phyloP scores from a whole-genome alignment of 139 green algal species.

The Tetraselmis striata region DNA sequence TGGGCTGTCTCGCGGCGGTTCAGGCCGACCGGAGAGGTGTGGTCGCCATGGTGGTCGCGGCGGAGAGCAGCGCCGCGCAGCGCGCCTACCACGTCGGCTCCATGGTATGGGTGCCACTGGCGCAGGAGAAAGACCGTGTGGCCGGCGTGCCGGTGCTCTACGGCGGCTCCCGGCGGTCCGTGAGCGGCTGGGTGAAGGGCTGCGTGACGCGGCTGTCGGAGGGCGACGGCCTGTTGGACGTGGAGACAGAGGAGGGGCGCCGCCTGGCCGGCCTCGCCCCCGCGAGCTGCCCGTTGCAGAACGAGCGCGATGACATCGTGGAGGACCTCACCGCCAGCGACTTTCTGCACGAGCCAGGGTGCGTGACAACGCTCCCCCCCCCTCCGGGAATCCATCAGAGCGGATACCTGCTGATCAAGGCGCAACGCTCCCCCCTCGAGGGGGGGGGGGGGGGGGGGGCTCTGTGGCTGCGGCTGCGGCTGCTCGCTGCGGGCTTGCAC shows the following conservation, averaged over 20 bases:
- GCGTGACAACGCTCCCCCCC: not conserved
- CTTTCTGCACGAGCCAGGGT: conserved; percentile 57
- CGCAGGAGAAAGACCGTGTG: not conserved
- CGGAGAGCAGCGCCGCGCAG: no score
- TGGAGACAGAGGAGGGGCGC: conserved; percentile 21
- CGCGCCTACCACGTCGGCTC: not conserved
- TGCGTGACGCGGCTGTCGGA: not conserved
- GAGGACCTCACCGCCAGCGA: conserved; percentile 50
- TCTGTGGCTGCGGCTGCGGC: no score
- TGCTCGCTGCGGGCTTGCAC: no score
- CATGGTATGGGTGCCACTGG: not conserved
- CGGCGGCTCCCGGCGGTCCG: not conserved
- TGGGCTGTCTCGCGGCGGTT: no score
- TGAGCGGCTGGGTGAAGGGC: conserved; percentile 1
- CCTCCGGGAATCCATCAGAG: no score
- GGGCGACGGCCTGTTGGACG: conserved; percentile 9
- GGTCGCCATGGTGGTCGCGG: no score
- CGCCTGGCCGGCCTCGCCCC: not conserved
- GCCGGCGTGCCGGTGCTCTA: not conserved
- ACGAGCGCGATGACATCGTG: conserved; percentile 51
- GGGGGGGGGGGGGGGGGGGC: no score
- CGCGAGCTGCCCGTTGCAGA: conserved; percentile 27
- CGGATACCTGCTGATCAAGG: no score
- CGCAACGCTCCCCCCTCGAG: no score
- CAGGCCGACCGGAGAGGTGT: no score